Percentiles rank a stretch among this genome's conserved stretches.
These are phyloP conservation scores for Chaetomium sp. DNA, from an alignment of 2,329 filamentous ascomycete genomes.

Conservation along the genomic window DNA sequence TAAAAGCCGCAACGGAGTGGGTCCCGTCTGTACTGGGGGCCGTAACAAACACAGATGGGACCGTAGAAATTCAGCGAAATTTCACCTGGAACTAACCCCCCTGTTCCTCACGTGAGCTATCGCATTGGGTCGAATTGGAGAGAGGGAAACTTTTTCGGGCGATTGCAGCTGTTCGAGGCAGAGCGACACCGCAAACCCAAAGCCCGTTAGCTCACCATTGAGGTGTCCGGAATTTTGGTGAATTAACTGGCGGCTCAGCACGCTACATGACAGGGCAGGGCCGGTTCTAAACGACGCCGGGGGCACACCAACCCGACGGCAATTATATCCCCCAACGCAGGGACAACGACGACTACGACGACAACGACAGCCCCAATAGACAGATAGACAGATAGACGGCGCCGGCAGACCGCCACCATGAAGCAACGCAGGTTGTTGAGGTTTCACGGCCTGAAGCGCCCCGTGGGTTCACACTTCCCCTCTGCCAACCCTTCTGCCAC, in stretches of 20 bases:
- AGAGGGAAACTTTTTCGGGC: slow-evolving; percentile 25
- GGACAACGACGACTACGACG: not conserved
- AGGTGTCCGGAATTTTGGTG: slow-evolving; percentile 9
- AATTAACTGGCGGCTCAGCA: not conserved
- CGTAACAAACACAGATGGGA: not conserved
- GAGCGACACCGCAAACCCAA: slow-evolving; percentile 14
- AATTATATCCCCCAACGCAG: not conserved
- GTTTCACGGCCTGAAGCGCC: slow-evolving; percentile 67
- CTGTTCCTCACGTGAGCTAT: slow-evolving; percentile 25
- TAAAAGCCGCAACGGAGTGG: slow-evolving; percentile 8
- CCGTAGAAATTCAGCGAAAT: not conserved
- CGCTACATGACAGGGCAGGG: slow-evolving; percentile 5
- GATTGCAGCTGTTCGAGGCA: slow-evolving; percentile 2
- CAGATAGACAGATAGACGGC: not conserved
- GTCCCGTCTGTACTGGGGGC: not conserved
- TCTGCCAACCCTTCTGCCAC: not conserved
- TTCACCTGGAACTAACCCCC: not conserved
- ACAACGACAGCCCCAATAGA: not conserved
- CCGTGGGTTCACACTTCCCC: slow-evolving; percentile 51
- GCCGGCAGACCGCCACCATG: slow-evolving; percentile 44
- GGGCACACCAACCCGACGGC: slow-evolving; percentile 17
- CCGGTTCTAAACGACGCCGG: not conserved
- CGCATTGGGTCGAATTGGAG: slow-evolving; percentile 18
- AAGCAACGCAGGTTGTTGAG: slow-evolving; percentile 59
- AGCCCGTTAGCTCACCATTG: not conserved